Percentiles rank a stretch among this genome's conserved stretches.
Conservation (phyloP, 805 yeast species). For the Kuraishia borneana region DNA sequence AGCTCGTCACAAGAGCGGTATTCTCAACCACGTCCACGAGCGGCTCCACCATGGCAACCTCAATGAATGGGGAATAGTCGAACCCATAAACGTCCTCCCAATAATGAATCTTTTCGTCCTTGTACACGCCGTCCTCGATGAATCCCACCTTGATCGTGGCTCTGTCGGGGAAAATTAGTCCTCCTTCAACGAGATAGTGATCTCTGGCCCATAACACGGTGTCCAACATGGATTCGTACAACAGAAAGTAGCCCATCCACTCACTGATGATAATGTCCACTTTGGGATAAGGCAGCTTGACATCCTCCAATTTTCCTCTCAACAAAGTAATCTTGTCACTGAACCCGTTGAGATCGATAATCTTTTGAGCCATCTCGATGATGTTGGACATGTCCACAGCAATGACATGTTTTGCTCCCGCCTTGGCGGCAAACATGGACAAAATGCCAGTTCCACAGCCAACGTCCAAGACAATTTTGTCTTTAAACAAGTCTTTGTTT, state of each 20-base stretch:
- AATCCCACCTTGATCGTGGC: constrained; percentile 85
- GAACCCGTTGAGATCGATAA: constrained; percentile 75
- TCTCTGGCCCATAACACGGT: constrained; percentile 94
- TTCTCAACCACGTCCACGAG: constrained; percentile 91
- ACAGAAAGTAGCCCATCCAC: constrained; percentile 98
- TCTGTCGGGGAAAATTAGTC: constrained; percentile 90
- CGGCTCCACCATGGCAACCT: constrained; percentile 85
- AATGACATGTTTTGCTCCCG: constrained; percentile 98
- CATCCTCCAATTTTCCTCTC: constrained; percentile 92
- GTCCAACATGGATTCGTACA: constrained; percentile 96
- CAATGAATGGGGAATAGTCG: constrained; percentile 85
- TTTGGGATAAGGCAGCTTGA: constrained; percentile 68
- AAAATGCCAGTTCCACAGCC: constrained; percentile 99
- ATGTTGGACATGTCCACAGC: constrained; percentile 97
- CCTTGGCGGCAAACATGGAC: constrained; percentile 95
- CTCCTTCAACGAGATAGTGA: constrained; percentile 69
- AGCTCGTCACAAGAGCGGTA: constrained; percentile 58
- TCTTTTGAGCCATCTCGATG: constrained; percentile 91
- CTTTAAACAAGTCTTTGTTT: constrained; percentile 82
- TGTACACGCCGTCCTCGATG: constrained; percentile 86
- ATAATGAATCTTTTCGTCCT: constrained; percentile 80
- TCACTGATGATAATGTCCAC: constrained; percentile 95
- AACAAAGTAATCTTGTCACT: constrained; percentile 77
- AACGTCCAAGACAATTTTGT: constrained; percentile 89
- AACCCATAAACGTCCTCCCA: constrained; percentile 98